Conservation (phyloP, 768 basidiomycete genomes). For the Phaffia australis region DNA sequence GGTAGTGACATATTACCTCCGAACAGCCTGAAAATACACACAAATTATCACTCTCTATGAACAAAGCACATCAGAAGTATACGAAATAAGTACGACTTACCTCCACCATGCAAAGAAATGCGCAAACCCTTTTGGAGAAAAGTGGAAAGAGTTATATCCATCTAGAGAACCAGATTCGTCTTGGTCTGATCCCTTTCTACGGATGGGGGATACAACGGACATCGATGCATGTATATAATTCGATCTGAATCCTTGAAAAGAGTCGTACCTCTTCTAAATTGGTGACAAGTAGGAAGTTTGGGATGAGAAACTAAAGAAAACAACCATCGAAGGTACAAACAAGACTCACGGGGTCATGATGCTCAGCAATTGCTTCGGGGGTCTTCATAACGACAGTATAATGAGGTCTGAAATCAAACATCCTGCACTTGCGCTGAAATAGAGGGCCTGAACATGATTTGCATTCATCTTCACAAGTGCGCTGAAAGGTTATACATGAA, state of each 20-base stretch:
- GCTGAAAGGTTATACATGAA: slow-evolving; percentile 51
- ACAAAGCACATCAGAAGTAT: not conserved
- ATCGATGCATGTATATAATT: slow-evolving; percentile 87
- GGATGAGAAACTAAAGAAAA: not conserved
- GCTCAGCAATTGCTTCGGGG: slow-evolving; percentile 29
- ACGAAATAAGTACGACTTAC: slow-evolving; percentile 16
- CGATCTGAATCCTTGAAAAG: slow-evolving; percentile 77
- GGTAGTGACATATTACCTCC: slow-evolving; percentile 66
- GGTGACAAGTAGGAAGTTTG: slow-evolving; percentile 7
- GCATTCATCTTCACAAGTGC: slow-evolving; percentile 66
- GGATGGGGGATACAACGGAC: slow-evolving; percentile 61
- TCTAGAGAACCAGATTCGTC: slow-evolving; percentile 4
- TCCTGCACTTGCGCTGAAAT: slow-evolving; percentile 66
- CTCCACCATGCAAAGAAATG: slow-evolving; percentile 90
- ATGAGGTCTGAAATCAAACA: slow-evolving; percentile 71
- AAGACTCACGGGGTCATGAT: slow-evolving; percentile 29
- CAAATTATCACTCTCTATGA: not conserved
- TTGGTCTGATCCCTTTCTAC: slow-evolving; percentile 10
- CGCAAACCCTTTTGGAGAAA: slow-evolving; percentile 70
- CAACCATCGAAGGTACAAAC: not conserved
- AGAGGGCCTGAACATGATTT: slow-evolving; percentile 46
- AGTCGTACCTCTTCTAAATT: slow-evolving; percentile 45
- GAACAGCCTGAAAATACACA: slow-evolving; percentile 47
- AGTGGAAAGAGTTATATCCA: slow-evolving; percentile 61
- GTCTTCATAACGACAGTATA: slow-evolving; percentile 55